These are phyloP conservation scores for Thelonectria blattea DNA, from an alignment of 2,329 filamentous ascomycete species.

Conservation along the genomic window DNA sequence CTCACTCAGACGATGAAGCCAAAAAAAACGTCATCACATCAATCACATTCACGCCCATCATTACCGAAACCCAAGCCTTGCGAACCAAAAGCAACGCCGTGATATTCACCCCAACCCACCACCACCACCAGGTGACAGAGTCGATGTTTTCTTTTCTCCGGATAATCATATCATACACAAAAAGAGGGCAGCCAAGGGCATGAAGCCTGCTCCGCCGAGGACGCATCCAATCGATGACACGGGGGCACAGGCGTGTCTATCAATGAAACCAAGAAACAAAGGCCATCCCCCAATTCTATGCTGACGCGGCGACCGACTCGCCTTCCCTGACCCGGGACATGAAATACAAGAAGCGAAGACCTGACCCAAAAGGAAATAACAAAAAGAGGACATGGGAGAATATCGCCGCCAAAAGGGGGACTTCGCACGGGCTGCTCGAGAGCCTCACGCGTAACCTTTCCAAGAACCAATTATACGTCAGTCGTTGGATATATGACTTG, in stretches of 20 bases:
- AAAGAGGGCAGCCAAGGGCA: slow-evolving; percentile 2
- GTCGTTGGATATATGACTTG: not conserved
- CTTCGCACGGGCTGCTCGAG: not conserved
- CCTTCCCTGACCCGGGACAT: slow-evolving; percentile 17
- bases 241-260: not conserved
- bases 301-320: slow-evolving; percentile 20
- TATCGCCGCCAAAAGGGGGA: not conserved
- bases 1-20: no score
- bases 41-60: not conserved
- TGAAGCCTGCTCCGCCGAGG: not conserved
- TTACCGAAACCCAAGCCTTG: not conserved
- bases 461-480: not conserved
- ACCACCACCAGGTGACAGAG: not conserved
- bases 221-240: slow-evolving; percentile 13
- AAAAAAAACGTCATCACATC: slow-evolving; percentile 1
- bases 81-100: slow-evolving; percentile 8
- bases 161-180: slow-evolving; percentile 18
- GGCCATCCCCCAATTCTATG: slow-evolving; percentile 13
- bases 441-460: not conserved
- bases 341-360: slow-evolving; percentile 20
- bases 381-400: slow-evolving; percentile 1
- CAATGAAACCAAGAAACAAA: not conserved
- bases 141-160: slow-evolving; percentile 10
- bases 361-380: slow-evolving; percentile 8
- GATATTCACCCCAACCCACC: slow-evolving; percentile 11